Evolutionary conservation across 2,329 filamentous ascomycete genomes (phyloP), one percentile per base, ranked within the genome.

Genomic region (Metarhizium robertsii): DNA sequence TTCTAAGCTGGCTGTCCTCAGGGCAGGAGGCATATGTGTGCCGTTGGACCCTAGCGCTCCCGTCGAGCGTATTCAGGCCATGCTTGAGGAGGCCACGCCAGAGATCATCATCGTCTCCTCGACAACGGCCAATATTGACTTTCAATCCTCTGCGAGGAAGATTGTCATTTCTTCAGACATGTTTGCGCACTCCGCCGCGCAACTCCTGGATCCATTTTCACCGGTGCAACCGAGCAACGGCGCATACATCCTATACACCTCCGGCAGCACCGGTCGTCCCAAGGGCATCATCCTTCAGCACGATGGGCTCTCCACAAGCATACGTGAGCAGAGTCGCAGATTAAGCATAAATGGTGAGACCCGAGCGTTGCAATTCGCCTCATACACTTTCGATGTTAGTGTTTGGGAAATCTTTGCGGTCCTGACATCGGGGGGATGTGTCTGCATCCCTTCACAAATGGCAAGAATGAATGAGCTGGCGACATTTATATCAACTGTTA

Each of bases 11-110:
- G 61, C 58, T 1, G 53, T 63, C 2, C 42, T 59, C 14, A 57
- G 54, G 25, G 61, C 60, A 6, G 61, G 61, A 13, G 59, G 50
- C 11, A 55, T 50, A 6, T 61, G 53, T 13, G 57, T 60, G 8
- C 56, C 56, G 14, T 53, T 63, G 6, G 58, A 59, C 30, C 57
- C 57, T 4, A 42, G 46, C 3, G 53, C 57, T 43, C 58, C 58
- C 3, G 14, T 43, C 11, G 40, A 54, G 18, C 51, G 54, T 13
- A 45, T n/a, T 13, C 29, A 52, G 30, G n/a, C 29, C 6, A 25
- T 55, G 10, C 18, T 55, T 8, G 5, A 36, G 10, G 20, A 53
- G 6, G 53, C 49, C 6, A 40, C n/a, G 14, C 14, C 40, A 43
- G n/a, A 14, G 14, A 6, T 43, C 40, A 43, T 43, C 13, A 7